Evolutionary conservation across 495 filamentous ascomycete species (phyloP).

Genomic region (Penicillium riverlandense): DNA sequence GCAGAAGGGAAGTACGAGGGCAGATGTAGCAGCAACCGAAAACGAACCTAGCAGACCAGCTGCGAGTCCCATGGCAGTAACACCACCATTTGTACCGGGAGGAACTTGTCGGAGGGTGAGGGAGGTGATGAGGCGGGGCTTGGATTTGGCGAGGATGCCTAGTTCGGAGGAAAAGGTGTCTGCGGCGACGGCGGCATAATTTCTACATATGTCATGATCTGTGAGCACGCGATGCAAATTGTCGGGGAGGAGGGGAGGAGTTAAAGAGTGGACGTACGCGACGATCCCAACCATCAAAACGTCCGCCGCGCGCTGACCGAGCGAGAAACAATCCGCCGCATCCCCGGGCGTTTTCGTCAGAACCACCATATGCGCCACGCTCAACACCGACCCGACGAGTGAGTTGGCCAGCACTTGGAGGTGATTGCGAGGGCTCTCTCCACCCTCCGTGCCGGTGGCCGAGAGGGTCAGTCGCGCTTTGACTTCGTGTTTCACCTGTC

Average conservation of each 20-base stretch:
- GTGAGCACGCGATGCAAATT: too few relatives aligned
- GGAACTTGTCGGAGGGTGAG: slow-evolving; percentile 68
- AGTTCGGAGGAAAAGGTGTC: slow-evolving; percentile 96
- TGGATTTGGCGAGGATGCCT: slow-evolving; percentile 72
- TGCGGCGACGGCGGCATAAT: slow-evolving; percentile 86
- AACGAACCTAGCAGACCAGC: slow-evolving; percentile 72
- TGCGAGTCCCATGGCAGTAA: slow-evolving; percentile 62
- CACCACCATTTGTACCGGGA: slow-evolving; percentile 86
- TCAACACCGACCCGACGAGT: slow-evolving; percentile 64
- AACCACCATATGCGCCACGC: slow-evolving; percentile 62
- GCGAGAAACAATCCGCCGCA: slow-evolving; percentile 26
- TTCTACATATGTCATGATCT: slow-evolving; percentile 20
- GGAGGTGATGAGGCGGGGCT: slow-evolving; percentile 83
- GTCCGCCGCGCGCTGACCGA: slow-evolving; percentile 32
- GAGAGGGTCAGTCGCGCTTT: slow-evolving; percentile 77
- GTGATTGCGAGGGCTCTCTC: slow-evolving; percentile 75
- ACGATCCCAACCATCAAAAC: slow-evolving; percentile 52
- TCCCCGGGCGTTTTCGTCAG: slow-evolving; percentile 26
- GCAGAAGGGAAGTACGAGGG: slow-evolving; percentile 66
- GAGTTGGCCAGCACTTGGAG: slow-evolving; percentile 91
- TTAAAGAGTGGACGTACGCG: slow-evolving; percentile 25
- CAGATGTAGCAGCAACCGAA: slow-evolving; percentile 58
- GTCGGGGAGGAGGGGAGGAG: too few relatives aligned
- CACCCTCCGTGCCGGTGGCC: slow-evolving; percentile 60
- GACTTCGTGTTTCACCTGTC: slow-evolving; percentile 74